Evolutionary conservation across 495 filamentous ascomycete species (phyloP).

Genomic region (Penicillium steckii): DNA sequence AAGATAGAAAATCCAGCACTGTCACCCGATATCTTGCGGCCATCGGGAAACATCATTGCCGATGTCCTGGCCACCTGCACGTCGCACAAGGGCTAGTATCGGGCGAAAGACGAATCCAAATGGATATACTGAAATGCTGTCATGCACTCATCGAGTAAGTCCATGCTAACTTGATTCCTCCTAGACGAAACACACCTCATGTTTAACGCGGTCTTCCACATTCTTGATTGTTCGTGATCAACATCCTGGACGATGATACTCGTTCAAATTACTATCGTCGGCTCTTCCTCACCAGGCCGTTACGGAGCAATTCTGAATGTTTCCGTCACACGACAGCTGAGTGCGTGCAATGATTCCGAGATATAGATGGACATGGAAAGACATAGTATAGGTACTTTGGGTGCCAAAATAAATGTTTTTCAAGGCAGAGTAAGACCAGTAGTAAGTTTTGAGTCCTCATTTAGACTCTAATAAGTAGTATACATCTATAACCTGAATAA

Average conservation of each 20-base stretch:
- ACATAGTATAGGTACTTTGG: no score
- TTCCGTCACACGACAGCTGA: background rate
- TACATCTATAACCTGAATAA: no score
- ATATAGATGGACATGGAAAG: slow-evolving; percentile 1
- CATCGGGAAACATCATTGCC: background rate
- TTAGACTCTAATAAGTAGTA: no score
- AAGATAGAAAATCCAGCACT: background rate
- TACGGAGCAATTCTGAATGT: slow-evolving; percentile 13
- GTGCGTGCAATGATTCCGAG: slow-evolving; percentile 2
- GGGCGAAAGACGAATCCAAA: slow-evolving; percentile 13
- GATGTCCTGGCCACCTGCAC: slow-evolving; percentile 10
- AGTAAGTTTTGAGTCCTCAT: no score
- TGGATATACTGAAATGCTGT: background rate
- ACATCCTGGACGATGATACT: background rate
- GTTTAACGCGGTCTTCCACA: background rate
- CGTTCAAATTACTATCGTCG: background rate
- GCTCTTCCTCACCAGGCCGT: slow-evolving; percentile 5
- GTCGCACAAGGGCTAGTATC: slow-evolving; percentile 20
- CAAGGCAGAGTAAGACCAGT: no score
- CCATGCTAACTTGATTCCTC: background rate
- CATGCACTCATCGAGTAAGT: background rate
- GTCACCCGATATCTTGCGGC: slow-evolving; percentile 7
- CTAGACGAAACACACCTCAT: background rate
- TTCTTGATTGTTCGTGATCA: background rate
- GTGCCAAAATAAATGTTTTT: background rate